A percentile compares a stretch with the other conserved stretches of the same genome.
These are phyloP conservation scores for Euphrasia arctica DNA, from an alignment of 305 asterid genomes.

Conservation along the genomic window DNA sequence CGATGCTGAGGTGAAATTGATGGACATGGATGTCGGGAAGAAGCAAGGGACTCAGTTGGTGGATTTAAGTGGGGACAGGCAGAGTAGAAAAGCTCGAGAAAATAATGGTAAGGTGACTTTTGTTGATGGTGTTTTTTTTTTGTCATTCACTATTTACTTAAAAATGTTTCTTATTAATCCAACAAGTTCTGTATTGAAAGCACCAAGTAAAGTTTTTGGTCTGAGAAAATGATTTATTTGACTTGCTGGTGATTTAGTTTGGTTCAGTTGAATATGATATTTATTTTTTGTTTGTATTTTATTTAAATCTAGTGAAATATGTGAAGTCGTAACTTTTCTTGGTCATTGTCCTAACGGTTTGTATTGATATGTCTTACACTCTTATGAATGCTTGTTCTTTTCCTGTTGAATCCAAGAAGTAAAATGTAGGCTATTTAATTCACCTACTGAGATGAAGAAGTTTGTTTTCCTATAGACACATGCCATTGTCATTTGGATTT, in stretches of 20 bases:
- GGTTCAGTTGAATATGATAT: not conserved
- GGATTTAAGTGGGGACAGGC: conserved; percentile 58
- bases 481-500: not conserved
- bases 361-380: conserved; percentile 5
- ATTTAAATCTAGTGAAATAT: too few relatives aligned
- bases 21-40: conserved; percentile 46
- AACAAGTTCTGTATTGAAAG: conserved; percentile 5
- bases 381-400: conserved; percentile 6
- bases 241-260: conserved; percentile 16
- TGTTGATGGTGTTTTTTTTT: conserved; percentile 23
- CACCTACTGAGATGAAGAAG: conserved; percentile 9
- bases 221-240: conserved; percentile 5
- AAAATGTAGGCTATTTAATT: conserved; percentile 3
- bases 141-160: not conserved
- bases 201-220: not conserved
- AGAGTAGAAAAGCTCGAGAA: conserved; percentile 63
- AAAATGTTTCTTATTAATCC: not conserved
- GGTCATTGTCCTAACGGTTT: not conserved
- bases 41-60: conserved; percentile 51
- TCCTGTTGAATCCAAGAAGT: conserved; percentile 8
- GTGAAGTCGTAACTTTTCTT: not conserved
- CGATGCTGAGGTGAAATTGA: conserved; percentile 42
- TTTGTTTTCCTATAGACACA: not conserved
- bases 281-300: too few relatives aligned
- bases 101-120: conserved; percentile 75